Evolutionary conservation across 169 alveolate genomes (phyloP).

Genomic region (Cryptosporidium andersoni): DNA sequence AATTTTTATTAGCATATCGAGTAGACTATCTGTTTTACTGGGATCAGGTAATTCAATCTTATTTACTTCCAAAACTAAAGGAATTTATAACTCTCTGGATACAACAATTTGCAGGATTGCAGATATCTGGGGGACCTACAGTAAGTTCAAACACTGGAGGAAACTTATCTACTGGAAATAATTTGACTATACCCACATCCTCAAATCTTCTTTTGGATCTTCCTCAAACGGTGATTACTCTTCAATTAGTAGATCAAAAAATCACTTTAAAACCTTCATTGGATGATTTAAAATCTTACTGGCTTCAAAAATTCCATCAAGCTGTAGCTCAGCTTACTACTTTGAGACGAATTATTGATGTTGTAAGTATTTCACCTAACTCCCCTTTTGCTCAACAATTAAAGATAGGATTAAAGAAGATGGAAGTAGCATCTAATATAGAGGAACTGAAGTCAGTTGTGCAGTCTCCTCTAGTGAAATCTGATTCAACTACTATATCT

Average conservation of each 20-base stretch:
- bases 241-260: constrained; percentile 80
- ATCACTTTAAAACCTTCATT: constrained; percentile 85
- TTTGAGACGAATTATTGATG: not conserved
- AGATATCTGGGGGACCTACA: not conserved
- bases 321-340: constrained; percentile 17
- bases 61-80: constrained; percentile 38
- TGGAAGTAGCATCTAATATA: not conserved
- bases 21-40: constrained; percentile 34
- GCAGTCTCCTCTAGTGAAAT: constrained; percentile 20
- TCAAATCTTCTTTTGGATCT: not conserved
- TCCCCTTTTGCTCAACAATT: constrained; percentile 63
- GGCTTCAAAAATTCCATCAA: constrained; percentile 74
- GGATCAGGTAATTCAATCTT: constrained; percentile 51
- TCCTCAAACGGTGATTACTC: constrained; percentile 1
- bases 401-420: not conserved
- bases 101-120: not conserved
- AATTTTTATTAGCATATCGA: constrained; percentile 38
- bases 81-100: constrained; percentile 41
- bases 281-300: constrained; percentile 83
- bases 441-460: not conserved
- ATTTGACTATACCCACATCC: not conserved
- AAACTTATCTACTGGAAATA: not conserved
- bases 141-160: not conserved
- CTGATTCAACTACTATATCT: constrained; percentile 20
- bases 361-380: constrained; percentile 78